Percentiles rank a stretch among this genome's conserved stretches.
Conservation (phyloP, 1,139 yeast species). For the Kurtzmaniella quercitrusa region DNA sequence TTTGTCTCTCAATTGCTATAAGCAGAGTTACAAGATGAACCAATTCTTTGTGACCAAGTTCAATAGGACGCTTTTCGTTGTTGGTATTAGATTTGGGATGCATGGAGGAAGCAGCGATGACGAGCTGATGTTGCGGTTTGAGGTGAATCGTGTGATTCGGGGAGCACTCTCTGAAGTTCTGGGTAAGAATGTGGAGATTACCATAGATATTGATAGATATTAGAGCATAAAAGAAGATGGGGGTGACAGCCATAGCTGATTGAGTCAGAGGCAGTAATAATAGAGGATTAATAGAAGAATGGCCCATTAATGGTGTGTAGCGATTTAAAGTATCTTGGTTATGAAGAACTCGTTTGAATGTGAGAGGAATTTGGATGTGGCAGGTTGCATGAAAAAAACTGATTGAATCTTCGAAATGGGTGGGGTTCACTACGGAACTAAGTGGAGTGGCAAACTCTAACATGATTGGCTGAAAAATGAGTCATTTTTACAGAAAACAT, state of each 20-base stretch:
- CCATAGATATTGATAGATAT: constrained; percentile 54
- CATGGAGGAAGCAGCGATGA: constrained; percentile 69
- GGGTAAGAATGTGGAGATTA: constrained; percentile 44
- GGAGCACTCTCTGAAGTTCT: constrained; percentile 16
- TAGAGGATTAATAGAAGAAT: neutral
- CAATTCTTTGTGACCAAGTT: constrained; percentile 56
- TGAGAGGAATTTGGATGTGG: no score
- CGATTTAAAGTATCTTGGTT: no score
- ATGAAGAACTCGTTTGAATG: no score
- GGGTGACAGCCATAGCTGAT: neutral
- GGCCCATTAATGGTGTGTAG: neutral
- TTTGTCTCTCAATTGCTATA: constrained; percentile 45
- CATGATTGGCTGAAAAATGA: no score
- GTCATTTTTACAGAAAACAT: no score
- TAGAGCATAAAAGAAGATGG: constrained; percentile 10
- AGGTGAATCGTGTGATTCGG: constrained; percentile 46
- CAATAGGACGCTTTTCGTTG: constrained; percentile 54
- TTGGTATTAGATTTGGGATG: constrained; percentile 53
- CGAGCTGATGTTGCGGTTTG: constrained; percentile 53
- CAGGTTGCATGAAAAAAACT: no score
- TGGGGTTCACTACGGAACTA: no score
- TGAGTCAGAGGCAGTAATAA: neutral
- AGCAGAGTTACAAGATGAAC: constrained; percentile 42
- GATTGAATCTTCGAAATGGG: no score
- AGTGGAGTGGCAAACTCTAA: no score